Base-by-base conservation (phyloP, 2,329 filamentous ascomycete genomes). In the Metarhizium humberi region DNA sequence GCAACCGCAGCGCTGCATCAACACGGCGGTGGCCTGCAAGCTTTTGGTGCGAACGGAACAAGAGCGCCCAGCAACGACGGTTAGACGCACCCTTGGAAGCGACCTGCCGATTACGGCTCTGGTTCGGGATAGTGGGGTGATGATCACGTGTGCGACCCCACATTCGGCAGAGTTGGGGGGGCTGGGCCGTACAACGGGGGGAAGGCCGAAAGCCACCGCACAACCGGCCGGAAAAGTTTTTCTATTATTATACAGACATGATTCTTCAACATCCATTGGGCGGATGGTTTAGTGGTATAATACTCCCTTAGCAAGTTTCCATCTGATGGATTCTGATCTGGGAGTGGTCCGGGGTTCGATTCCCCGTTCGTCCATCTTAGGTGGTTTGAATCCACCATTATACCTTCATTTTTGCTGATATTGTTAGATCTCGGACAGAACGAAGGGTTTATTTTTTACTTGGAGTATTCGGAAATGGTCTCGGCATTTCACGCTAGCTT, bases 331-430 rank as follows among this genome's bases (percentile, higher is more conserved):
- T 10, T 38, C 14, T 18, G 18, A 48, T 42, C 18, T 59, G 56
- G 59, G 54, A 56, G 59, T 56, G 59, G 59, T 60, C 59, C 59
- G 54, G 57, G 59, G 59, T 60, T 60, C 57, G 59, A 60, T 60
- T 60, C 59, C 59, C 59, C 54, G 59, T 59, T 57, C 54, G 1
- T 10, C 54, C 10, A 1, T 14, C 0, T 1, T 14, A 0, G 53
- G 32, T 55, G 53, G 49, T 55, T 51, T 1, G 14, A 51, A 0
- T 5, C 42, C 53, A 51, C 16, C 32, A 34, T 40, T 55, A 48
- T 48, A 29, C 14, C 25, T 32, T 10, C 4, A 10, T 32, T 50
- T 45, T 49, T 49, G 25, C 25, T 25, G 25, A 25, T 25, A 1
- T 25, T 25, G 20, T 3, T 25, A 25, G 3, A 4, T 25, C 25